A percentile compares a stretch with the other conserved stretches of the same genome.
Evolutionary conservation across 2,329 filamentous ascomycete genomes (phyloP).

Genomic region (Penicillium sp.): DNA sequence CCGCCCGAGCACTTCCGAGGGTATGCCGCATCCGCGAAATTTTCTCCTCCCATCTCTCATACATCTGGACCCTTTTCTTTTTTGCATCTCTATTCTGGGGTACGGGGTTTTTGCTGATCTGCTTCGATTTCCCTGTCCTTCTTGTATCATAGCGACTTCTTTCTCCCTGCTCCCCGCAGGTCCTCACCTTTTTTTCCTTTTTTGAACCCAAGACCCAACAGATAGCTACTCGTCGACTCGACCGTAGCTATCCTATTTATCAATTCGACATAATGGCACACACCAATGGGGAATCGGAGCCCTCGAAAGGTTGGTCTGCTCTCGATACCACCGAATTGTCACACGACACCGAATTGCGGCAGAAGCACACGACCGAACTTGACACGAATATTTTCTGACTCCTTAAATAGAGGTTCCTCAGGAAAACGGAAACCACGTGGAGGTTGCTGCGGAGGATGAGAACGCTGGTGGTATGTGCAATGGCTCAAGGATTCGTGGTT

Average conservation of each 20-base stretch:
- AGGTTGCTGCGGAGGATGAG: constrained; percentile 36
- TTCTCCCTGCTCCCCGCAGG: constrained; percentile 20
- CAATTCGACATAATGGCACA: constrained; percentile 37
- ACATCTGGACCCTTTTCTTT: constrained; percentile 22
- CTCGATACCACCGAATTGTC: constrained; percentile 3
- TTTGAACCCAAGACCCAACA: constrained; percentile 10
- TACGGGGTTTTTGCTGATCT: constrained; percentile 34
- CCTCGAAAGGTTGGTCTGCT: constrained; percentile 38
- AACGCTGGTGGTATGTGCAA: constrained; percentile 35
- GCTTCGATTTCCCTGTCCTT: constrained; percentile 32
- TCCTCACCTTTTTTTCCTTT: constrained; percentile 18
- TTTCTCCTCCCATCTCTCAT: constrained; percentile 38
- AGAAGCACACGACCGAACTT: background rate
- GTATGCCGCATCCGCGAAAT: constrained; percentile 45
- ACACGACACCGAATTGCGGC: constrained; percentile 10
- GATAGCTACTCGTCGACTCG: constrained; percentile 21
- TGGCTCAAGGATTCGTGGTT: background rate
- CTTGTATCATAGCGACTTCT: constrained; percentile 34
- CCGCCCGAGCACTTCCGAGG: constrained; percentile 42
- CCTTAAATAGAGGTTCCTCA: constrained; percentile 31
- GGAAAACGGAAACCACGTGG: constrained; percentile 24
- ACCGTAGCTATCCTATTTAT: constrained; percentile 17
- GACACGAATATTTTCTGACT: constrained; percentile 7
- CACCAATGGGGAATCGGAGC: constrained; percentile 40
- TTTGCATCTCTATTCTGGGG: constrained; percentile 31